Percentiles rank a stretch among this genome's conserved stretches.
These are phyloP conservation scores for Maudiozyma bulderi DNA, from an alignment of 805 yeast species.

Conservation along the genomic window DNA sequence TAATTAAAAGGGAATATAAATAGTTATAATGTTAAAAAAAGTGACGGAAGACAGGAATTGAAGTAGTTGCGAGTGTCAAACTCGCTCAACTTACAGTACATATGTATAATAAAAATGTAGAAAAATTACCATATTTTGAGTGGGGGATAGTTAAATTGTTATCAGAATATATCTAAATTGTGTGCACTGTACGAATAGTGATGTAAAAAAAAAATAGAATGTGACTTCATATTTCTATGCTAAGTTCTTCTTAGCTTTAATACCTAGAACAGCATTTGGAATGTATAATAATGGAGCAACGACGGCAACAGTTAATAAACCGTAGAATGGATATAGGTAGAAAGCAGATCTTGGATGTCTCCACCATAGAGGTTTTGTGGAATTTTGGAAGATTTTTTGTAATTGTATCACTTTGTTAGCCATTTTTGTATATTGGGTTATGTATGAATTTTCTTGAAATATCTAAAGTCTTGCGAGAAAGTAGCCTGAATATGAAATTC, in stretches of 20 bases:
- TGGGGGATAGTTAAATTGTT: not conserved
- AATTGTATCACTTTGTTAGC: slow-evolving; percentile 42
- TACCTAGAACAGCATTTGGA: slow-evolving; percentile 64
- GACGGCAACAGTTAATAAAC: slow-evolving; percentile 58
- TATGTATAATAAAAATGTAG: not conserved
- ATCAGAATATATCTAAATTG: no score
- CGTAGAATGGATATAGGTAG: slow-evolving; percentile 70
- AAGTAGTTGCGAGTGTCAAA: not conserved
- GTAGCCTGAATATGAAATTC: not conserved
- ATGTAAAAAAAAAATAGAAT: not conserved
- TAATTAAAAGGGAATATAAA: not conserved
- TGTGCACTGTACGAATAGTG: not conserved
- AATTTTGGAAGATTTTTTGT: slow-evolving; percentile 49
- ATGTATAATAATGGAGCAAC: slow-evolving; percentile 57
- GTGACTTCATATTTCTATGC: not conserved
- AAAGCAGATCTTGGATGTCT: slow-evolving; percentile 62
- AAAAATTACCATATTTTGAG: not conserved
- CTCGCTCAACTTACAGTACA: not conserved
- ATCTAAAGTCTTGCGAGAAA: not conserved
- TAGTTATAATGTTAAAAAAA: not conserved
- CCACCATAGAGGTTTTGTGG: slow-evolving; percentile 51
- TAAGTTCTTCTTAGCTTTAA: slow-evolving; percentile 35
- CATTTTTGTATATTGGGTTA: slow-evolving; percentile 17
- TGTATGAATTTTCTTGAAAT: not conserved
- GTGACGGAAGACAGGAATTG: not conserved